Percentiles rank a stretch among this genome's conserved stretches.
phyloP scores from a whole-genome alignment of 2,329 filamentous ascomycete genomes.

The Ophiostoma piceae region DNA sequence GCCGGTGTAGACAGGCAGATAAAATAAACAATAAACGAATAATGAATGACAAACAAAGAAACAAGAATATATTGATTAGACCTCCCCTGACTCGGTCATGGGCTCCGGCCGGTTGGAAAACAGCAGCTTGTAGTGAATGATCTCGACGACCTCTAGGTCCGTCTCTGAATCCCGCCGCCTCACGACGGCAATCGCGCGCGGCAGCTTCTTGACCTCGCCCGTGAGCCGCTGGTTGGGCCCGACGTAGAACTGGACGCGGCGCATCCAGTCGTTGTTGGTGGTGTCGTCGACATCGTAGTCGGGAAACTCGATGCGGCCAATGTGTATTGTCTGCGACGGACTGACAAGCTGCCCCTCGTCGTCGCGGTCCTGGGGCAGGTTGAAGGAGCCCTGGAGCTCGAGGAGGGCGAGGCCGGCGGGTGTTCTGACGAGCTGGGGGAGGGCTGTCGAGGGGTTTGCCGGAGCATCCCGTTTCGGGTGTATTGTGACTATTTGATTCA shows the following conservation, averaged over 20 bases:
- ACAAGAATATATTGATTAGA: too few relatives aligned
- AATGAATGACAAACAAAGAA: not conserved
- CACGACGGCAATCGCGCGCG: conserved; percentile 73
- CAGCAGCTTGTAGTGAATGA: conserved; percentile 79
- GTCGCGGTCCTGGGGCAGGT: conserved; percentile 39
- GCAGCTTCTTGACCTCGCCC: conserved; percentile 84
- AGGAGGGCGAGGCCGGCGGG: conserved; percentile 84
- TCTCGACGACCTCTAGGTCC: conserved; percentile 76
- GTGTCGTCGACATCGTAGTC: conserved; percentile 54
- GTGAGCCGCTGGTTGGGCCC: conserved; percentile 83
- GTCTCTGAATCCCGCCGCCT: conserved; percentile 29
- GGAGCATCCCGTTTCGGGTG: conserved; percentile 34
- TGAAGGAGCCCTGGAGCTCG: conserved; percentile 88
- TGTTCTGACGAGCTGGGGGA: conserved; percentile 80
- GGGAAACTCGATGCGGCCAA: conserved; percentile 43
- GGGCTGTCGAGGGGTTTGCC: conserved; percentile 43
- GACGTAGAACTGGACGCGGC: conserved; percentile 79
- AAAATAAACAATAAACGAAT: too few relatives aligned
- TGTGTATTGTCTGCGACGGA: conserved; percentile 31
- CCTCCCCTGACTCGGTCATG: conserved; percentile 45
- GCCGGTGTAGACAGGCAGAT: not conserved
- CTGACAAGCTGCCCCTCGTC: not conserved
- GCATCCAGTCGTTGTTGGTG: conserved; percentile 67
- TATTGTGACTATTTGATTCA: conserved; percentile 35
- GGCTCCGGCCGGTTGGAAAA: conserved; percentile 84